Base-by-base conservation (phyloP, 805 yeast species). In the Barnettozyma wickerhamii region DNA sequence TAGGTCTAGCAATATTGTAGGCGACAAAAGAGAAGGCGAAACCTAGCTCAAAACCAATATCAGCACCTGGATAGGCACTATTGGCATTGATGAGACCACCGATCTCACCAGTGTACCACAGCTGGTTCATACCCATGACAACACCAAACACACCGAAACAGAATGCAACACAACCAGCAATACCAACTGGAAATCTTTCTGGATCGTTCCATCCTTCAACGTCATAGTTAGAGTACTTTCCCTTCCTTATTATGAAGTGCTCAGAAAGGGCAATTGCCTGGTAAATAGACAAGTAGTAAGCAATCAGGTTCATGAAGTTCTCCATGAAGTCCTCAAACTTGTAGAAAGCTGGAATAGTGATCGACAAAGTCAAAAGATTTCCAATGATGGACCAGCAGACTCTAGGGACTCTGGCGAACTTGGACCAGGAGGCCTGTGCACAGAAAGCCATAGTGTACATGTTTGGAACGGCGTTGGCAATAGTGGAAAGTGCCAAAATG, bases 381-480 rank as follows among this genome's bases (percentile, higher is more conserved):
- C 90, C 95, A 40, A 69, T 59, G 35, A 84, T 51, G 30, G 95
- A 81, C 96, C 96, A 89, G 37, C 80, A 51, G 38, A 83, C 74
- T 72, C 96, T 79, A 57, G 96, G 97, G 43, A 90, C 69, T 56
- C 70, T 75, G 32, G 79, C 70, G 57, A 89, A 75, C 48, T 76
- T 77, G 41, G 84, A 77, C 84, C 91, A 84, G 54, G 84, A 67
- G 33, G 95, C 78, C 68, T 90, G 97, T 26, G 89, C 88, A 50
- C 90, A 81, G 58, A 90, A 72, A 30, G 88, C 90, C 55, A 88
- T 77, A 19, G 97, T 87, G 72, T 90, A 90, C 84, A 88, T 81
- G 71, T 88, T 89, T 64, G 96, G 96, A 63, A 89, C 78, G 69
- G 88, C 89, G 72, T 87, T 88, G 50, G 96, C 81, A 42, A 90